Evolutionary conservation across 768 basidiomycete species (phyloP).

Genomic region (Neoboletus brunneissimus): DNA sequence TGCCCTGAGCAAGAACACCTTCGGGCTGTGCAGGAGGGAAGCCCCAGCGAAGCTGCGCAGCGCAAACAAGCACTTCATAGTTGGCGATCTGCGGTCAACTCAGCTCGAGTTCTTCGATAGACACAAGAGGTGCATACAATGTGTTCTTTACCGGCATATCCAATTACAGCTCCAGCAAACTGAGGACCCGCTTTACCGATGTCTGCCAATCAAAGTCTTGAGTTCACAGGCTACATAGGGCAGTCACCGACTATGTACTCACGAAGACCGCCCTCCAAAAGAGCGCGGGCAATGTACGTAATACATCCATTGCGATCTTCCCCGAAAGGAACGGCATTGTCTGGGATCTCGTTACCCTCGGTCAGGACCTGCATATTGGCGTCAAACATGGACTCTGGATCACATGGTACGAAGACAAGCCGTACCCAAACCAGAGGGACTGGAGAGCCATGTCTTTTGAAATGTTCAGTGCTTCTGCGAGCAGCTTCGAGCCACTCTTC

Average conservation of each 20-base stretch:
- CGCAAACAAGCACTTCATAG: slow-evolving; percentile 37
- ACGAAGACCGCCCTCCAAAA: slow-evolving; percentile 32
- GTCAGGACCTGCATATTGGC: slow-evolving; percentile 22
- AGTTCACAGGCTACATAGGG: not conserved
- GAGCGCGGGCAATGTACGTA: slow-evolving; percentile 31
- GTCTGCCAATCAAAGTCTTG: slow-evolving; percentile 18
- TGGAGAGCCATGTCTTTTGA: slow-evolving; percentile 27
- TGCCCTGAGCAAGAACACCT: slow-evolving; percentile 22
- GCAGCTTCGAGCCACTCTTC: slow-evolving; percentile 31
- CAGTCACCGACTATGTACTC: slow-evolving; percentile 5
- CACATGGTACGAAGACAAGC: not conserved
- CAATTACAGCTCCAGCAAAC: slow-evolving; percentile 30
- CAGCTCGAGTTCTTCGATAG: not conserved
- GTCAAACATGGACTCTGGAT: not conserved
- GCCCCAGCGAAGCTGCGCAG: slow-evolving; percentile 33
- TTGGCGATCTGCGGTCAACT: slow-evolving; percentile 24
- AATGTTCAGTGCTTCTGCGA: slow-evolving; percentile 29
- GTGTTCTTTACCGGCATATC: slow-evolving; percentile 35
- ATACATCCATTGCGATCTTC: slow-evolving; percentile 30
- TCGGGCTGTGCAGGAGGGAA: slow-evolving; percentile 16
- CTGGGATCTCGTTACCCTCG: slow-evolving; percentile 31
- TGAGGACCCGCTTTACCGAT: slow-evolving; percentile 35
- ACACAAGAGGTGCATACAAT: slow-evolving; percentile 20
- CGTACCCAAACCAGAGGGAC: slow-evolving; percentile 35
- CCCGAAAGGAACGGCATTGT: slow-evolving; percentile 35